phyloP scores from a whole-genome alignment of 1,284 basidiomycete genomes.

The Cyathus pygmaeus region DNA sequence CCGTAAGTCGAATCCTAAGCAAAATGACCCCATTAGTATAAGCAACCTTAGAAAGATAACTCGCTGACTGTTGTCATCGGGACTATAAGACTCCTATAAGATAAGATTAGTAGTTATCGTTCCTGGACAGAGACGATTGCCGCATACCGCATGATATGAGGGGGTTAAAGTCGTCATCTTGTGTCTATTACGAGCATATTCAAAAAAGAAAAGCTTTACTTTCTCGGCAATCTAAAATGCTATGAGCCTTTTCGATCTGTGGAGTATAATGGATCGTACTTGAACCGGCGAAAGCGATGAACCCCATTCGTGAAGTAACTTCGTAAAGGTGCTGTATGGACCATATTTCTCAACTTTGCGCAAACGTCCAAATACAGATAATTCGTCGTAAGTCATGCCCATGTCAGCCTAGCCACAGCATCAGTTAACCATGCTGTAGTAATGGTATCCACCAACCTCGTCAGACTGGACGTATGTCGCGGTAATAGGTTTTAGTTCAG shows the following conservation, averaged over 20 bases:
- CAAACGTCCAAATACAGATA: constrained; percentile 92
- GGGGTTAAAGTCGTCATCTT: constrained; percentile 99
- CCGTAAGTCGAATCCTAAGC: constrained; percentile 89
- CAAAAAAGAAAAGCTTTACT: constrained; percentile 97
- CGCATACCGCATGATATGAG: constrained; percentile 90
- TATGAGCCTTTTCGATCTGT: background rate
- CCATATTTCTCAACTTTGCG: constrained; percentile 98
- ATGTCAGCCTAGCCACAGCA: constrained; percentile 79
- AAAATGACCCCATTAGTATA: constrained; percentile 11
- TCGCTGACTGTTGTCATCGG: constrained; percentile 91
- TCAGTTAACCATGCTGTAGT: background rate
- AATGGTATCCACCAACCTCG: constrained; percentile 64
- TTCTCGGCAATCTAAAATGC: constrained; percentile 89
- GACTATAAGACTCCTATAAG: constrained; percentile 89
- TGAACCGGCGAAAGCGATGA: constrained; percentile 80
- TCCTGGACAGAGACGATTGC: background rate
- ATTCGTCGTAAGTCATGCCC: constrained; percentile 99
- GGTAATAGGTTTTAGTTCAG: constrained; percentile 96
- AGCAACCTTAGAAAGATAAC: constrained; percentile 5
- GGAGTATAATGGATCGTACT: constrained; percentile 49
- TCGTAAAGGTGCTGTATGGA: constrained; percentile 96
- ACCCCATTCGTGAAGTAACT: constrained; percentile 94
- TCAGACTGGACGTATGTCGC: constrained; percentile 95
- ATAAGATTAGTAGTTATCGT: constrained; percentile 9
- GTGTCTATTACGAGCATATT: constrained; percentile 95